Base-by-base conservation (phyloP, 176 grass and related monocot genomes). In the Oryza meridionalis region DNA sequence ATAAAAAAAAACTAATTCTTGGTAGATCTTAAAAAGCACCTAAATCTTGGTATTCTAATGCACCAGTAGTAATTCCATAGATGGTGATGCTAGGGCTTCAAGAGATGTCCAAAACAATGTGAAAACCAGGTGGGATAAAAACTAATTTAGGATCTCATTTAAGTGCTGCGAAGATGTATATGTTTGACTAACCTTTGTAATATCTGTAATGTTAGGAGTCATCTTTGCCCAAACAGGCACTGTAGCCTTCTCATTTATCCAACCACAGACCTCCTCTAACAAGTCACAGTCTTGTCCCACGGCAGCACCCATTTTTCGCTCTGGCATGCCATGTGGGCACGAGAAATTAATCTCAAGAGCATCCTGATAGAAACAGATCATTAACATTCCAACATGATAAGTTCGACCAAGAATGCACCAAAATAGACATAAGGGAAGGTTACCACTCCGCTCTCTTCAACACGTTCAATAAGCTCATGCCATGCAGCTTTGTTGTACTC, bases 321-420 rank as follows among this genome's bases (percentile, higher is more conserved):
- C 96, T 38, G 96, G 96, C 93, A 99, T 99, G 45, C 96, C 96
- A 89, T 99, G 96, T 72, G 96, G 96, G 50, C 96, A 99, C 33
- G 96, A 99, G 82, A 99, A 96, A 90, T 99, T 99, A 82, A 99
- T 99, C 84, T 99, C 96, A 79, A 94, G 89, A 69, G 96, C 96
- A 76, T 99, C 93, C 93, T 96, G 77, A 45, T 69, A 80, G 59
- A 71, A 6, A 15, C 27, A 79, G 31, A 82, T 75, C 27, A 91
- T 84, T 61, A 53, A 4, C 14, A 80, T 22, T 80, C 35, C 61
- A 31, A 33, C 40, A 79, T 64, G 61, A 61, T 59, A 68, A 32
- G 8, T 75, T 14, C 44, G 65, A 81, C 67, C 1, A 86, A 69
- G 38, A 63, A 64, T 43, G 27, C 16, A 75, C 27, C 69, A 50